These are phyloP conservation scores for Carex sylvatica DNA, from an alignment of 202 grass and related monocot genomes.

Conservation along the genomic window DNA sequence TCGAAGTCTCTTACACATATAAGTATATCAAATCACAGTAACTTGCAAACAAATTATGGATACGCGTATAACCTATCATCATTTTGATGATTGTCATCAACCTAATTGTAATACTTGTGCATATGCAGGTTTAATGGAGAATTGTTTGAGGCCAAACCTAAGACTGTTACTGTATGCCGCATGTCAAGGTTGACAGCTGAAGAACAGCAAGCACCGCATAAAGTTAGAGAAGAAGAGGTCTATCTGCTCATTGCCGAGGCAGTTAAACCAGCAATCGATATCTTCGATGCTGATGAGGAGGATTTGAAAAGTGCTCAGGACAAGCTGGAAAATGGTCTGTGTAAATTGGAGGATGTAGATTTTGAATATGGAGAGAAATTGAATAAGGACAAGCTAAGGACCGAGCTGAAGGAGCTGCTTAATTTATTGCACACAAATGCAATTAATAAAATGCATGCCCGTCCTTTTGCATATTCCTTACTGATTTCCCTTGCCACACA, in stretches of 20 bases:
- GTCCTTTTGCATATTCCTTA: slow-evolving; percentile 21
- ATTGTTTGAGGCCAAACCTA: not conserved
- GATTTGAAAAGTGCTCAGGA: not conserved
- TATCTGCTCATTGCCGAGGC: not conserved
- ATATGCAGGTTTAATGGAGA: not conserved
- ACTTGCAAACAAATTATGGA: not conserved
- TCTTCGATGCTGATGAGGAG: not conserved
- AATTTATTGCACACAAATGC: not conserved
- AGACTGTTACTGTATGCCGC: not conserved
- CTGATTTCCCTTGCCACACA: slow-evolving; percentile 31
- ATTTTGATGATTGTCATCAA: not conserved
- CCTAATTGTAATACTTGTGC: not conserved
- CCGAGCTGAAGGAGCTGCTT: slow-evolving; percentile 28
- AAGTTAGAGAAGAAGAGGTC: slow-evolving; percentile 17
- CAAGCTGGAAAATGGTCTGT: not conserved
- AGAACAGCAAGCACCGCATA: not conserved
- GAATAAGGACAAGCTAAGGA: too few species aligned
- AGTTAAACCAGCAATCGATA: not conserved
- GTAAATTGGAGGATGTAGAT: not conserved
- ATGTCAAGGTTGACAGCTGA: not conserved
- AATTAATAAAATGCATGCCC: not conserved
- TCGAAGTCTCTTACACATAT: not conserved
- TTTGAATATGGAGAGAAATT: too few species aligned
- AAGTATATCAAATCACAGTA: not conserved
- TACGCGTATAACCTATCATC: not conserved